Percentiles rank a stretch among this genome's conserved stretches.
Conservation (phyloP, 345 rosid species). For the Salix koriyanagi region DNA sequence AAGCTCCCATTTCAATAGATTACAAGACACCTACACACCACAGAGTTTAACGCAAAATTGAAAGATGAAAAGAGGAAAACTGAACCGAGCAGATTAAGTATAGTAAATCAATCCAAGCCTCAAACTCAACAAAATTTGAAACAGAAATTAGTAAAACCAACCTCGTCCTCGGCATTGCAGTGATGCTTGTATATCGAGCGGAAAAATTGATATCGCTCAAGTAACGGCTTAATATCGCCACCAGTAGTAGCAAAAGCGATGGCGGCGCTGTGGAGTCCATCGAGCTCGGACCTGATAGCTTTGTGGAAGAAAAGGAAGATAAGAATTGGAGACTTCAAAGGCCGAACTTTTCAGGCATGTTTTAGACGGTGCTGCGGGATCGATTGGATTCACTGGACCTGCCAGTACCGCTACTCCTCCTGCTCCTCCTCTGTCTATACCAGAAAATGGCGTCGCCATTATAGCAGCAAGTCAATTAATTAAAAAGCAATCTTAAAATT, state of each 20-base stretch:
- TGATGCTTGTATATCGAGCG: constrained; percentile 62
- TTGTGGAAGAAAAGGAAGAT: constrained; percentile 66
- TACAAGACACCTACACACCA: background rate
- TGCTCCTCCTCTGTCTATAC: constrained; percentile 38
- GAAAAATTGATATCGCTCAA: constrained; percentile 45
- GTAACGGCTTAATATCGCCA: constrained; percentile 42
- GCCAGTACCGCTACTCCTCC: constrained; percentile 64
- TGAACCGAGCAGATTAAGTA: background rate
- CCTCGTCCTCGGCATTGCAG: constrained; percentile 78
- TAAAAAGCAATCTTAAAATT: background rate
- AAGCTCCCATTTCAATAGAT: background rate
- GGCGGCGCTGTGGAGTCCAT: constrained; percentile 57
- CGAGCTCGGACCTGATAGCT: constrained; percentile 63
- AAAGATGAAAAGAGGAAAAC: background rate
- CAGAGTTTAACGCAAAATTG: background rate
- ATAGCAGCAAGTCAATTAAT: background rate
- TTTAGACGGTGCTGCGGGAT: constrained; percentile 41
- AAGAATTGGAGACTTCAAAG: constrained; percentile 60
- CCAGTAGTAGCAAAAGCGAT: constrained; percentile 46
- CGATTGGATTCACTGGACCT: constrained; percentile 45
- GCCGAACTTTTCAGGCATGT: constrained; percentile 44
- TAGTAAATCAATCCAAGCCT: background rate
- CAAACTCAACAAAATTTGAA: background rate
- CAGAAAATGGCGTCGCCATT: constrained; percentile 61
- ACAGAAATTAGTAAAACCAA: constrained; percentile 14